Evolutionary conservation across 2,329 filamentous ascomycete genomes (phyloP), one percentile per base, ranked within the genome.

Genomic region (Daldinia eschscholtzii): DNA sequence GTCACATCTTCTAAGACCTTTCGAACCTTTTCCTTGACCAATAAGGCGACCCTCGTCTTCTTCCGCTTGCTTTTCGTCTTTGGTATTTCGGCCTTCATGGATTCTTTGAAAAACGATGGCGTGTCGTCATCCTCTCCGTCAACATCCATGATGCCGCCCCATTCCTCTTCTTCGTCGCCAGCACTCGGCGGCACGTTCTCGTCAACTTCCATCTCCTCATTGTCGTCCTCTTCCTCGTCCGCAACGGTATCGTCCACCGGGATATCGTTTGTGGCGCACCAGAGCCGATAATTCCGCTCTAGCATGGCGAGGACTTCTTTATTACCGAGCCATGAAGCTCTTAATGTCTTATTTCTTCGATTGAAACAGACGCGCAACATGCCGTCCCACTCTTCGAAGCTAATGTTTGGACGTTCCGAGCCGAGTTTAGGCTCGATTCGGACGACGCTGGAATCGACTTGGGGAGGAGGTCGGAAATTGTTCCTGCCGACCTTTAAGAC

Each of bases 401-500:
- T 93, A 71, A 98, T 94, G 74, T 93, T 91, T 60, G 95, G 95
- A 41, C 93, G 84, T 72, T 90, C 88, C 55, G 82, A 84, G 10
- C 94, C 94, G 41, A 88, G 86, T 83, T 98, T 97, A 23, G 94
- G 94, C 77, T 95, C 93, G 73, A 98, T 92, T 67, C 94, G 88
- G 55, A 98, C 94, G 6, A 98, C 94, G 65, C 92, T 94, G 6
- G 90, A 93, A 81, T 99, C 96, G 65, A 99, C 96, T 56, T 75
- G 74, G 7, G 96, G 96, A 0, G 96, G 95, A 0, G 96, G 96
- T 70, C 93, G 93, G 87, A 98, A 99, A 83, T 98, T 98, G 81
- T 97, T 96, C 81, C 91, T 92, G 72, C 94, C 94, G 52, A 98
- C 95, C 83, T 97, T 97, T 91, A 97, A 93, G 74, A 97, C 89